Conservation (phyloP, 495 filamentous ascomycete genomes). For the Astrothelium macrocarpum region DNA sequence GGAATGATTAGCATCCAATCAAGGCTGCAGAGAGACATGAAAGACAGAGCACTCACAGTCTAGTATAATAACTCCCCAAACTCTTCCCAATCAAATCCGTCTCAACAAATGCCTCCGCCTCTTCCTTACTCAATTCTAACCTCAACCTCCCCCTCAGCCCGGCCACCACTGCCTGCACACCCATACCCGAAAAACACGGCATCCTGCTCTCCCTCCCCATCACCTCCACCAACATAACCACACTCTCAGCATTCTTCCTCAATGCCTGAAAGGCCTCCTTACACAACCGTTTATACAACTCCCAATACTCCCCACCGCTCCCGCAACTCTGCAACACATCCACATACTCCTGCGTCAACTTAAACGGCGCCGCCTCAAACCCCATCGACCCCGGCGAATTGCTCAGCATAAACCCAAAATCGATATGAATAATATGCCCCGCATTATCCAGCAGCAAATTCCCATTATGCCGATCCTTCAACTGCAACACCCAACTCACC, state of each 20-base stretch:
- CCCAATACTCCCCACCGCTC: constrained; percentile 49
- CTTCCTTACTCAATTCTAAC: constrained; percentile 62
- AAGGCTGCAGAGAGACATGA: background rate
- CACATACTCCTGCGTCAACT: constrained; percentile 67
- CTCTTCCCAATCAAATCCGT: constrained; percentile 61
- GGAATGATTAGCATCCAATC: constrained; percentile 2
- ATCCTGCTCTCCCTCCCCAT: constrained; percentile 69
- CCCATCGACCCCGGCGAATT: constrained; percentile 68
- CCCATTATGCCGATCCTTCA: constrained; percentile 74
- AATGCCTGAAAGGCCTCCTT: constrained; percentile 69
- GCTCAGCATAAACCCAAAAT: constrained; percentile 75
- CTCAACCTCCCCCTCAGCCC: constrained; percentile 57
- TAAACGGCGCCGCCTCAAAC: constrained; percentile 72
- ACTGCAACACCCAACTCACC: constrained; percentile 64
- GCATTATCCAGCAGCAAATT: constrained; percentile 71
- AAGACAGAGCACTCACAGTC: constrained; percentile 43
- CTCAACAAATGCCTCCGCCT: constrained; percentile 64
- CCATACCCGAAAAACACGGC: constrained; percentile 58
- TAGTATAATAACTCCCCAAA: constrained; percentile 65
- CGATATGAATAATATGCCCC: constrained; percentile 72
- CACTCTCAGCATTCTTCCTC: constrained; percentile 57
- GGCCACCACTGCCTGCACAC: constrained; percentile 50
- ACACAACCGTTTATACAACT: constrained; percentile 58
- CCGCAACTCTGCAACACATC: constrained; percentile 60
- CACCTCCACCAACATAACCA: constrained; percentile 63